Percentiles rank a stretch among this genome's conserved stretches.
phyloP scores from a whole-genome alignment of 2,329 filamentous ascomycete genomes.

The Elsinoe necatrix region DNA sequence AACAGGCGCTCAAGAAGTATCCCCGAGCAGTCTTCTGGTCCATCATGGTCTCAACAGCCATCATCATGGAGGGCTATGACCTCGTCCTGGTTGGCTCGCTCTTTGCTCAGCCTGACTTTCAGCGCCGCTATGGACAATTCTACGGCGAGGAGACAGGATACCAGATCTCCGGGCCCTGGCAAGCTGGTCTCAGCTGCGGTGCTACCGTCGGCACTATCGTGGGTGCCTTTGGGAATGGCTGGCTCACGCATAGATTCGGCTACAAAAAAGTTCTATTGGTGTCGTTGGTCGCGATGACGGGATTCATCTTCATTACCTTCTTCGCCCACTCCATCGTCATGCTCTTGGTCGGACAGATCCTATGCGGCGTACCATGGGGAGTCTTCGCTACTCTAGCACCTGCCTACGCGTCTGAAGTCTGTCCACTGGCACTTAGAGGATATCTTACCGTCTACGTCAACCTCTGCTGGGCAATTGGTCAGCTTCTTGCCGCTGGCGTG shows the following conservation, averaged over 20 bases:
- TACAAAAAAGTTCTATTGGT: conserved; percentile 16
- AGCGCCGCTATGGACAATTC: conserved; percentile 47
- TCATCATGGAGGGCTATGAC: conserved; percentile 56
- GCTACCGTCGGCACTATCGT: conserved; percentile 51
- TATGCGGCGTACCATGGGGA: conserved; percentile 54
- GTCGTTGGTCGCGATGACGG: conserved; percentile 18
- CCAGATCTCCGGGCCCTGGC: conserved; percentile 32
- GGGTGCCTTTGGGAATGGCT: conserved; percentile 40
- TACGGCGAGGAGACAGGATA: conserved; percentile 36
- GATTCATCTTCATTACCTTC: conserved; percentile 46
- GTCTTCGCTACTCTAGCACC: conserved; percentile 50
- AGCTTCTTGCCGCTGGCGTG: conserved; percentile 44
- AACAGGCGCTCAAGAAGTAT: conserved; percentile 31
- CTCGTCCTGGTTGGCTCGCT: conserved; percentile 58
- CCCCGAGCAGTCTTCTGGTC: conserved; percentile 47
- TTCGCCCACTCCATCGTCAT: conserved; percentile 49
- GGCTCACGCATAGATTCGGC: conserved; percentile 25
- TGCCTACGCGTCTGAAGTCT: conserved; percentile 60
- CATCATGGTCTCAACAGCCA: conserved; percentile 50
- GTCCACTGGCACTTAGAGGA: conserved; percentile 49
- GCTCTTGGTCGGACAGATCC: conserved; percentile 53
- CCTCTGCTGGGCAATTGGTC: conserved; percentile 55
- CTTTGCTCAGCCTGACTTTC: conserved; percentile 52
- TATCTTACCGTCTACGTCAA: conserved; percentile 54
- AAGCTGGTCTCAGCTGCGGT: conserved; percentile 39